Base-by-base conservation (phyloP, 2,329 filamentous ascomycete genomes). In the Penicillium sp. region DNA sequence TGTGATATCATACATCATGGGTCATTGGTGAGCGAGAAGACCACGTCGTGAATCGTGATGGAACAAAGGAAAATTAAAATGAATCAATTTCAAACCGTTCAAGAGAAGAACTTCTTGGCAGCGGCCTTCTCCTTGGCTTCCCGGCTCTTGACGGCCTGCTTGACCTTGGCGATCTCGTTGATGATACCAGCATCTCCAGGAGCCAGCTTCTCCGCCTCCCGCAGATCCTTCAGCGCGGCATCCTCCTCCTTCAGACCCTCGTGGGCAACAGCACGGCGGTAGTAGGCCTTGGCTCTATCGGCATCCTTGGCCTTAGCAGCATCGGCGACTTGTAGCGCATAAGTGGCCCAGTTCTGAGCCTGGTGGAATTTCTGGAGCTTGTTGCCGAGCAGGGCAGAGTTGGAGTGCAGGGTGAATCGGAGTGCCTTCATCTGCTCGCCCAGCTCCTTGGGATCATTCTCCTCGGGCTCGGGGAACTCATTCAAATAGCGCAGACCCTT, bases 401-500 rank as follows among this genome's bases (percentile, higher is more conserved):
- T 99, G 75, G 85, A 91, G 81, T 97, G 89, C 47, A 97, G 83
- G 14, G 86, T 86, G 76, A 97, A 89, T 64, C 92, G 90, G 53
- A 97, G 82, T 36, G 87, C 79, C 56, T 85, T 83, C 58, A 97
- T 81, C 61, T 88, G 82, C 25, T 78, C 73, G 66, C 85, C 87
- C 37, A 88, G 83, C 36, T 88, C 86, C 43, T 83, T 79, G 5
- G 88, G 82, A 64, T 93, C 90, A 43, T 84, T 82, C 40, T 94
- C 89, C 25, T 77, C 73, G 1, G 80, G 76, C 12, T 89, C 85
- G 0, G 89, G 88, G 69, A 92, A 90, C 74, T 95, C 90, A 74
- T 93, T 90, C 58, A 96, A 80, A 74, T 96, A 97, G 66, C 91
- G 86, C 58, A 96, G 77, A 17, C 86, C 92, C 80, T 99, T 99